Base-by-base conservation (phyloP, 1,139 yeast genomes). In the Suhomyces terraborum region DNA sequence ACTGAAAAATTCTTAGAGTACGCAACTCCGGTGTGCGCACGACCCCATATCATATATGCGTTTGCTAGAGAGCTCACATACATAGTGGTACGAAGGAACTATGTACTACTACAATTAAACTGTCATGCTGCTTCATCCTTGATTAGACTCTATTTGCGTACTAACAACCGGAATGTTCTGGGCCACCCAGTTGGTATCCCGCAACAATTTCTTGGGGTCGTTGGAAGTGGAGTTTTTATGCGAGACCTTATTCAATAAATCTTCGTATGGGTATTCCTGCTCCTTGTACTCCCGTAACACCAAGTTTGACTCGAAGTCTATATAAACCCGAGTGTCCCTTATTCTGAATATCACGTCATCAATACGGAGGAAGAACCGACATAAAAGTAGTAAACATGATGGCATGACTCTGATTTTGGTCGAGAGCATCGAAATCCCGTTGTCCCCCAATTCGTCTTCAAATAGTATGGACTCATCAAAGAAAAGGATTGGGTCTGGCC, bases 391-490 rank as follows among this genome's bases (percentile, higher is more conserved):
- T 47, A 93, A 60, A 46, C 96, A 79, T 36, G 84, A 78, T 6
- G 84, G 83, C 98, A 93, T 94, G 3, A 89, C 97, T 50, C 99
- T 69, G 21, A 94, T 79, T 61, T 89, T 89, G 23, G 84, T 81
- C 40, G 82, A 80, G 40, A 88, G 65, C 42, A 88, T 76, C 0
- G 94, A 81, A 19, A 88, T 85, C 4, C 99, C 99, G 60, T 93
- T 93, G 61, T 93, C 99, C 3, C 96, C 98, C 43, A 93, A 70
- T 59, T 93, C 99, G 57, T 93, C 98, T 59, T 93, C 99, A 58
- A 79, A 94, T 24, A 94, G 68, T 6, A 88, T 80, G 65, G 88
- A 80, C 54, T 91, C 97, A 59, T 89, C 98, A 58, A 80, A 93
- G 59, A 88, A 88, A 38, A 88, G 59, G 34, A 93, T 93, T 2